These are phyloP conservation scores for Cyathus olla DNA, from an alignment of 1,284 basidiomycete species.

Conservation along the genomic window DNA sequence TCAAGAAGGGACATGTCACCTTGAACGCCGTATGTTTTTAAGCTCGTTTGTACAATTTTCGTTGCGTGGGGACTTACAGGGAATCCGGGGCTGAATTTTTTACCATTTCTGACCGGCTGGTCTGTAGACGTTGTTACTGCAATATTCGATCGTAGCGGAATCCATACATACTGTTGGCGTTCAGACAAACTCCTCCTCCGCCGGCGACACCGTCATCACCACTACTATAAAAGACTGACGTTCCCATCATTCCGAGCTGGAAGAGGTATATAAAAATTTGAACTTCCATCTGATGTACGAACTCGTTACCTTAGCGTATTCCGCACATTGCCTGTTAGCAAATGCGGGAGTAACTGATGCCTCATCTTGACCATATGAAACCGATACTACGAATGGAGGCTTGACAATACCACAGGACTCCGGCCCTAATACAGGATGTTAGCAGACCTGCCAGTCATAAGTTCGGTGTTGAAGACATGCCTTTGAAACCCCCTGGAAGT, in stretches of 20 bases:
- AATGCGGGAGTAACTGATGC: constrained; percentile 56
- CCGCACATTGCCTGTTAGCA: constrained; percentile 62
- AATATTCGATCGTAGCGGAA: constrained; percentile 12
- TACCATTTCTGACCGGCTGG: constrained; percentile 14
- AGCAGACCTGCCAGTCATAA: neutral
- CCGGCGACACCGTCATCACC: constrained; percentile 67
- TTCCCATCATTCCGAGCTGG: constrained; percentile 56
- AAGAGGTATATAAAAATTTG: neutral
- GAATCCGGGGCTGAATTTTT: constrained; percentile 54
- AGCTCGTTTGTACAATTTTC: too few species aligned
- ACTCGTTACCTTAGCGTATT: constrained; percentile 55
- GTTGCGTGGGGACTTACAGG: constrained; percentile 35
- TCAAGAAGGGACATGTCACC: constrained; percentile 62
- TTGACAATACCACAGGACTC: constrained; percentile 63
- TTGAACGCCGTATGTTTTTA: constrained; percentile 42
- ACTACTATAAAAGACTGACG: constrained; percentile 62
- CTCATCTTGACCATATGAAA: constrained; percentile 64
- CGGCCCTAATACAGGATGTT: constrained; percentile 31
- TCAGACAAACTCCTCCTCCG: constrained; percentile 50
- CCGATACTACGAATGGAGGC: constrained; percentile 64
- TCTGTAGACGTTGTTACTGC: constrained; percentile 11
- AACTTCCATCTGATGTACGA: constrained; percentile 8
- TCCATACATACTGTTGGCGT: constrained; percentile 32
- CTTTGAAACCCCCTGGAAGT: constrained; percentile 53
- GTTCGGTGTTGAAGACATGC: constrained; percentile 5